These are phyloP conservation scores for Suillus subaureus DNA, from an alignment of 768 basidiomycete genomes.

Conservation along the genomic window DNA sequence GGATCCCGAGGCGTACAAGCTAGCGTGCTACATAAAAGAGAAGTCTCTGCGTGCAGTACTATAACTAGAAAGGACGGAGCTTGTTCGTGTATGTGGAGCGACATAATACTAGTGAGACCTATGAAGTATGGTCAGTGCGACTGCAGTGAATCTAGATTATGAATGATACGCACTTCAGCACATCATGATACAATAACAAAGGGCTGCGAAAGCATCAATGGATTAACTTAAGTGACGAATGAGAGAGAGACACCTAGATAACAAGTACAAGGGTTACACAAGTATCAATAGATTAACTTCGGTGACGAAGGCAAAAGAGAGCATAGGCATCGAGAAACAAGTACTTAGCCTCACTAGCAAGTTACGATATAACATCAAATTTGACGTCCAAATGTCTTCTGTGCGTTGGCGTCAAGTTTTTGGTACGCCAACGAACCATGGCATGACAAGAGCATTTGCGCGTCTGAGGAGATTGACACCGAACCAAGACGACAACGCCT, in stretches of 20 bases:
- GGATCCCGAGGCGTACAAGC: background rate
- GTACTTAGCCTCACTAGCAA: background rate
- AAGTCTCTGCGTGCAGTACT: background rate
- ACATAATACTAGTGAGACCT: background rate
- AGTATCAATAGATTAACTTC: background rate
- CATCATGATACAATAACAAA: background rate
- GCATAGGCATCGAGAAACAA: background rate
- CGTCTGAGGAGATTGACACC: conserved; percentile 51
- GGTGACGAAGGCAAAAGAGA: background rate
- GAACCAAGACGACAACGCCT: conserved; percentile 50
- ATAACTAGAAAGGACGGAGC: background rate
- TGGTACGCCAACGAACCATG: conserved; percentile 57
- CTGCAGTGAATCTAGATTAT: background rate
- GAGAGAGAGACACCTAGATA: background rate
- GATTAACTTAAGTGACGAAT: background rate
- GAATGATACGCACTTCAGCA: background rate
- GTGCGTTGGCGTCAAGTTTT: conserved; percentile 24
- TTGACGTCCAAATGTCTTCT: background rate
- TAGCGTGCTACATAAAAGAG: background rate
- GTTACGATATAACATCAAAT: background rate
- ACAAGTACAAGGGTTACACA: background rate
- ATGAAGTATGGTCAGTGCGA: background rate
- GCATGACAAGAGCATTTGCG: conserved; percentile 50
- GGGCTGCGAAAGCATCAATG: background rate
- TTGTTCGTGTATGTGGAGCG: background rate